Conservation (phyloP, 139 green algal species). For the Spirogloea muscicola region DNA sequence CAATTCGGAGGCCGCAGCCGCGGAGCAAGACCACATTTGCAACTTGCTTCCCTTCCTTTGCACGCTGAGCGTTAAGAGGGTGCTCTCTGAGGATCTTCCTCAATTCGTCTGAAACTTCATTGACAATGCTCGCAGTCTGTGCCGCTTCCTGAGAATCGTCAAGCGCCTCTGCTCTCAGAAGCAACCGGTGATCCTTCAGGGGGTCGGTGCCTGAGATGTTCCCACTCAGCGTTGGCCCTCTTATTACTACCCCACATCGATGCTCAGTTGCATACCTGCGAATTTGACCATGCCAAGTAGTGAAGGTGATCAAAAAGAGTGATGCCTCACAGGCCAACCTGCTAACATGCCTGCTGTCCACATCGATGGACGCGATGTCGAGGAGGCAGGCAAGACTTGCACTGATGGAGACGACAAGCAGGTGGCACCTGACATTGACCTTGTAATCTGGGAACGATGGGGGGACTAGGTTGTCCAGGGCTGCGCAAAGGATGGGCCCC, state of each 20-base stretch:
- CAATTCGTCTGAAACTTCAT: conserved; percentile 63
- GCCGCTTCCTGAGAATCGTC: conserved; percentile 63
- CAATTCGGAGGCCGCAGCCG: conserved; percentile 68
- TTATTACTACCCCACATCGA: conserved; percentile 83
- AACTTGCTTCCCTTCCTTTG: conserved; percentile 54
- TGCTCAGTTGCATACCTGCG: conserved; percentile 93
- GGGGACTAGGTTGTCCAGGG: conserved; percentile 63
- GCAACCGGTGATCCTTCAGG: conserved; percentile 77
- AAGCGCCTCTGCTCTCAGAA: conserved; percentile 44
- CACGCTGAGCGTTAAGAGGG: conserved; percentile 69
- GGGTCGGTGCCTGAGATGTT: conserved; percentile 81
- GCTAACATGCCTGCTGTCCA: too few relatives aligned
- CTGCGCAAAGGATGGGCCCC: conserved; percentile 75
- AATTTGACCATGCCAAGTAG: too few relatives aligned
- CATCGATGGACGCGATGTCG: too few relatives aligned
- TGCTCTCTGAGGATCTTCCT: conserved; percentile 56
- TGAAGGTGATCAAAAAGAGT: too few relatives aligned
- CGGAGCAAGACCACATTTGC: conserved; percentile 87
- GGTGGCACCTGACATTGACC: conserved; percentile 50
- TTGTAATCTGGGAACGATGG: conserved; percentile 70
- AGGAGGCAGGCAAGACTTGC: too few relatives aligned
- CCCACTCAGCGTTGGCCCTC: conserved; percentile 71
- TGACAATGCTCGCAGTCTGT: conserved; percentile 57
- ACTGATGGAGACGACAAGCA: background rate
- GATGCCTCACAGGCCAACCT: too few relatives aligned